phyloP scores from a whole-genome alignment of 2,329 filamentous ascomycete genomes.

The Bretziella fagacearum region DNA sequence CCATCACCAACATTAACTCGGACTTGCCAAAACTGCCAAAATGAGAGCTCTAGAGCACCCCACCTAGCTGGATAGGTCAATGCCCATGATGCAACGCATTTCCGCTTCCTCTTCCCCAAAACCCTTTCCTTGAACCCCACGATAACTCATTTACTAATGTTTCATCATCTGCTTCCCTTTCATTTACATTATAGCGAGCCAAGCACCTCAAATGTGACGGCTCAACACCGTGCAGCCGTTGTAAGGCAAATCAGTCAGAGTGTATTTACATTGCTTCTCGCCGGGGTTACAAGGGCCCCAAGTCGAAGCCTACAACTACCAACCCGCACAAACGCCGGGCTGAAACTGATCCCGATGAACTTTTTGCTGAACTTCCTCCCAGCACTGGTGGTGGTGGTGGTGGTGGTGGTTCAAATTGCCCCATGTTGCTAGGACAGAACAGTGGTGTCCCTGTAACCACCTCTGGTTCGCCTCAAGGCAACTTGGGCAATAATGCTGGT shows the following conservation, averaged over 20 bases:
- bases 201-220: constrained; percentile 69
- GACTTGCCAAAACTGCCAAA: neutral
- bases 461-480: neutral
- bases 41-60: neutral
- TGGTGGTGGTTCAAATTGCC: constrained; percentile 24
- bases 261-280: constrained; percentile 61
- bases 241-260: constrained; percentile 37
- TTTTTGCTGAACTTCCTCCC: constrained; percentile 3
- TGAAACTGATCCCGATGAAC: constrained; percentile 12
- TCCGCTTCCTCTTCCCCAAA: neutral
- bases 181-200: constrained; percentile 30
- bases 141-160: no score
- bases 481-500: constrained; percentile 2
- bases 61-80: neutral
- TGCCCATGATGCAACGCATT: neutral
- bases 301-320: constrained; percentile 27
- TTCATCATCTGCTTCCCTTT: neutral
- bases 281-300: constrained; percentile 55
- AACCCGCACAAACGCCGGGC: constrained; percentile 23
- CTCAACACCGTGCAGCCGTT: constrained; percentile 50
- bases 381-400: constrained; percentile 12
- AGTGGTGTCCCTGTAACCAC: constrained; percentile 19
- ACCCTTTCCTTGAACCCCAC: neutral
- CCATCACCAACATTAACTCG: neutral
- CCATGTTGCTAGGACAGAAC: constrained; percentile 28